Percentiles rank a stretch among this genome's conserved stretches.
Evolutionary conservation across 2,329 filamentous ascomycete genomes (phyloP).

Genomic region (Teratosphaeria gauchensis): DNA sequence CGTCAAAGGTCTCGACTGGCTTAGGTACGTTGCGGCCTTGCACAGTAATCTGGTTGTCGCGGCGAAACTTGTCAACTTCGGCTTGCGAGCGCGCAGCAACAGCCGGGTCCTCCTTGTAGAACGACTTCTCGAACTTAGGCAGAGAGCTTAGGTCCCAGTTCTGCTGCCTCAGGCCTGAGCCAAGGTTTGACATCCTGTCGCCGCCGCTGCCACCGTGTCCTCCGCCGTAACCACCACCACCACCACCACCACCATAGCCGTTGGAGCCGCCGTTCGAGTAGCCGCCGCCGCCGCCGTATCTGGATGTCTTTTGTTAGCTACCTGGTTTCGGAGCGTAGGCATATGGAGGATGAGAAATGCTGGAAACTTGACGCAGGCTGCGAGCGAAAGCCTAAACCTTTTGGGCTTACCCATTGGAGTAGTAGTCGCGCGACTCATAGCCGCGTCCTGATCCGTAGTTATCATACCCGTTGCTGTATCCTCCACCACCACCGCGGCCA

Average conservation of each 20-base stretch:
- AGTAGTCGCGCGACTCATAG: constrained; percentile 38
- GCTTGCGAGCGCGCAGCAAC: constrained; percentile 64
- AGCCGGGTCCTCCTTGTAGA: constrained; percentile 89
- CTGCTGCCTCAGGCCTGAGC: constrained; percentile 77
- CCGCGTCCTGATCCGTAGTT: constrained; percentile 28
- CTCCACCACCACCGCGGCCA: constrained; percentile 30
- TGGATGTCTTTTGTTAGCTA: constrained; percentile 3
- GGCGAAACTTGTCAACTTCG: constrained; percentile 83
- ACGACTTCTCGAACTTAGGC: constrained; percentile 98
- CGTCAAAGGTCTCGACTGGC: constrained; percentile 93
- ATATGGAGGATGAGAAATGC: constrained; percentile 3
- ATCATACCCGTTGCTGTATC: constrained; percentile 33
- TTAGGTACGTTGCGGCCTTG: constrained; percentile 74
- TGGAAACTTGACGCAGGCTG: constrained; percentile 14
- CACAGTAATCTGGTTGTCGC: constrained; percentile 73
- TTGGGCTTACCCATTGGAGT: constrained; percentile 38
- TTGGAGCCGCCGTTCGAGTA: constrained; percentile 22
- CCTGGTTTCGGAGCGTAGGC: neutral
- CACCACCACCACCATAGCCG: constrained; percentile 22
- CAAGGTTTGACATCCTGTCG: constrained; percentile 90
- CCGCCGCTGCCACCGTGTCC: constrained; percentile 57
- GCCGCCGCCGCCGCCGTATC: constrained; percentile 10
- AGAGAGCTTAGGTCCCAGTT: constrained; percentile 71
- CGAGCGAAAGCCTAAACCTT: constrained; percentile 30
- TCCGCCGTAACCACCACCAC: constrained; percentile 28